Percentiles rank a stretch among this genome's conserved stretches.
Evolutionary conservation across 495 filamentous ascomycete species (phyloP).

Genomic region (Haplographium delicatum): DNA sequence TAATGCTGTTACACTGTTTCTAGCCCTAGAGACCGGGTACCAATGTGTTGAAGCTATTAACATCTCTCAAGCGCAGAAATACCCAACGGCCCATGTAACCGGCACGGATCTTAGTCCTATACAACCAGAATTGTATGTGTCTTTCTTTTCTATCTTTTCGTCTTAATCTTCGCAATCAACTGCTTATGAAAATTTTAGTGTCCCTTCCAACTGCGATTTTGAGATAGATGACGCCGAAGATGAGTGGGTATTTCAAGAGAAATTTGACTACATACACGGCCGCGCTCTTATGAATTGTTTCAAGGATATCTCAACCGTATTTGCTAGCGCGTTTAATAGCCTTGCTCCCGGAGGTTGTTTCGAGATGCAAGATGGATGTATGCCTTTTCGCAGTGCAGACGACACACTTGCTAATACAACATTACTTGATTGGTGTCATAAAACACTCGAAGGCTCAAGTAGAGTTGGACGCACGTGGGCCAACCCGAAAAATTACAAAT

Average conservation of each 20-base stretch:
- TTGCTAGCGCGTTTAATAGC: background rate
- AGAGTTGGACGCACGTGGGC: conserved; percentile 14
- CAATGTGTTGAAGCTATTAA: no score
- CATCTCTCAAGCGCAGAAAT: background rate
- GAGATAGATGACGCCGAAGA: background rate
- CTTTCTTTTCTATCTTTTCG: background rate
- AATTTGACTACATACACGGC: conserved; percentile 1
- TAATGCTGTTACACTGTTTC: no score
- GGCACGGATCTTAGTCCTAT: conserved; percentile 5
- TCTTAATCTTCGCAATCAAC: background rate
- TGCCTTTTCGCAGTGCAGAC: background rate
- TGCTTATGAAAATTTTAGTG: background rate
- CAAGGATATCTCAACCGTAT: background rate
- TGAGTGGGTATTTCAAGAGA: background rate
- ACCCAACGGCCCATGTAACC: background rate
- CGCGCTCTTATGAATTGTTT: background rate
- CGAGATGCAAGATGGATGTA: background rate
- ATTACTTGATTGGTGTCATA: conserved; percentile 5
- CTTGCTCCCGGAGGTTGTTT: background rate
- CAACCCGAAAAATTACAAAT: conserved; percentile 18
- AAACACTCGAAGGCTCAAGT: conserved; percentile 14
- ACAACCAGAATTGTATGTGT: background rate
- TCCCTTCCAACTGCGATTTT: background rate
- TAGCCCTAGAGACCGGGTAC: no score
- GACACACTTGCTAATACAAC: conserved; percentile 1